Evolutionary conservation across 495 filamentous ascomycete species (phyloP).

Genomic region (Penicillium egyptiacum): DNA sequence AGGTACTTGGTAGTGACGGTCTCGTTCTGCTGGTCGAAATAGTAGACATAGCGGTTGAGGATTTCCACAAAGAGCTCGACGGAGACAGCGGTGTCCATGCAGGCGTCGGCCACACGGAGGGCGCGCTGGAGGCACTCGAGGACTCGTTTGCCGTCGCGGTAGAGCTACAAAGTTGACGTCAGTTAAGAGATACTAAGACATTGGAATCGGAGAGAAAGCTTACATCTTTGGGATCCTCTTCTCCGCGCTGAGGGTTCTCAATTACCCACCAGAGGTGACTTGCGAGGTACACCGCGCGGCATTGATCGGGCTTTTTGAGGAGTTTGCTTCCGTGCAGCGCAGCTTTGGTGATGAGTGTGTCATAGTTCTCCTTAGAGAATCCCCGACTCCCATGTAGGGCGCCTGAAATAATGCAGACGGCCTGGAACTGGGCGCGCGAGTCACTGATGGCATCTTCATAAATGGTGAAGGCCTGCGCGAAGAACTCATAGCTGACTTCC

Average conservation of each 20-base stretch:
- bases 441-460: conserved; percentile 96
- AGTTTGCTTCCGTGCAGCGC: conserved; percentile 96
- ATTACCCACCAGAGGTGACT: conserved; percentile 98
- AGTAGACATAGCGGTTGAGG: conserved; percentile 96
- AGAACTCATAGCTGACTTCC: conserved; percentile 97
- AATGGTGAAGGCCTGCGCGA: conserved; percentile 96
- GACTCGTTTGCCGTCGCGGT: conserved; percentile 95
- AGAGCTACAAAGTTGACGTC: conserved; percentile 57
- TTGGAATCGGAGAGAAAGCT: conserved; percentile 30
- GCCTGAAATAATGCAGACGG: conserved; percentile 90
- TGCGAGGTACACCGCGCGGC: conserved; percentile 91
- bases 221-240: conserved; percentile 82
- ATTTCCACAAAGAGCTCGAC: conserved; percentile 99
- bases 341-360: conserved; percentile 96
- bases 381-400: conserved; percentile 82
- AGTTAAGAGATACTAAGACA: conserved; percentile 5
- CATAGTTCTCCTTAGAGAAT: conserved; percentile 95
- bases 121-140: conserved; percentile 95
- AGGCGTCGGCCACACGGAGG: conserved; percentile 93
- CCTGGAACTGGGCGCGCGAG: conserved; percentile 94
- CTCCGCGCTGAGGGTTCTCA: conserved; percentile 76
- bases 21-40: conserved; percentile 98
- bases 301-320: conserved; percentile 97
- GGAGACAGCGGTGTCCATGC: conserved; percentile 98
- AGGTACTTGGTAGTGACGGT: conserved; percentile 97